Evolutionary conservation across 495 filamentous ascomycete genomes (phyloP).

Genomic region (Elaphomyces granulatus): DNA sequence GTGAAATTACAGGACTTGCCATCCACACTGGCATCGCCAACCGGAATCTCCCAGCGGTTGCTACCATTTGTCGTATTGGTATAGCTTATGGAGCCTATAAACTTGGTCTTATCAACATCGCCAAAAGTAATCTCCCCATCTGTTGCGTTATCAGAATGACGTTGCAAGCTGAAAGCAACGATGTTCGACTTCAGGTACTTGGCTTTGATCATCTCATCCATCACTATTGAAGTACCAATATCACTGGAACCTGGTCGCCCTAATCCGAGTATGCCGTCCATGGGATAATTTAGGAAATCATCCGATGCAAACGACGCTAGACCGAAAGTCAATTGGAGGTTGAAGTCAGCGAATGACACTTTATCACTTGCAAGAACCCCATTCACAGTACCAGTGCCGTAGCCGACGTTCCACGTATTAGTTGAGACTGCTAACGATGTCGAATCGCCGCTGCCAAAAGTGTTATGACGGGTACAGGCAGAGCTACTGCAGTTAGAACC

Average conservation of each 20-base stretch:
- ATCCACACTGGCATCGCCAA: conserved; percentile 47
- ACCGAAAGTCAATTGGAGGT: conserved; percentile 49
- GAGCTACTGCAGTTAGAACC: conserved; percentile 42
- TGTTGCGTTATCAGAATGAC: conserved; percentile 46
- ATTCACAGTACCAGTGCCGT: conserved; percentile 56
- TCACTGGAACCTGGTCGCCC: conserved; percentile 33
- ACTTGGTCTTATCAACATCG: conserved; percentile 47
- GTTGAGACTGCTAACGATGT: conserved; percentile 34
- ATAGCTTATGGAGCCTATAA: conserved; percentile 51
- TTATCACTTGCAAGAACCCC: conserved; percentile 50
- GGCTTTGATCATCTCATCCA: conserved; percentile 44
- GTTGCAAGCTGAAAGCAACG: conserved; percentile 51
- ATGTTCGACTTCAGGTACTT: conserved; percentile 47
- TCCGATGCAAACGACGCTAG: conserved; percentile 48
- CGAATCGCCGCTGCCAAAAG: conserved; percentile 47
- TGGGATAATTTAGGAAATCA: conserved; percentile 59
- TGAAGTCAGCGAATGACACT: conserved; percentile 48
- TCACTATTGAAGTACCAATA: conserved; percentile 42
- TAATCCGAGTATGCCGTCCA: conserved; percentile 81
- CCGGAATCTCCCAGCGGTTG: conserved; percentile 49
- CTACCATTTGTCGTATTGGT: conserved; percentile 27
- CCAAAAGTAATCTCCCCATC: conserved; percentile 71
- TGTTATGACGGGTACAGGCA: conserved; percentile 51
- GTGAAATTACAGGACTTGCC: conserved; percentile 36
- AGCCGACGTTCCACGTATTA: conserved; percentile 43